phyloP scores from a whole-genome alignment of 2,329 filamentous ascomycete species.

The Fusarium sp. region DNA sequence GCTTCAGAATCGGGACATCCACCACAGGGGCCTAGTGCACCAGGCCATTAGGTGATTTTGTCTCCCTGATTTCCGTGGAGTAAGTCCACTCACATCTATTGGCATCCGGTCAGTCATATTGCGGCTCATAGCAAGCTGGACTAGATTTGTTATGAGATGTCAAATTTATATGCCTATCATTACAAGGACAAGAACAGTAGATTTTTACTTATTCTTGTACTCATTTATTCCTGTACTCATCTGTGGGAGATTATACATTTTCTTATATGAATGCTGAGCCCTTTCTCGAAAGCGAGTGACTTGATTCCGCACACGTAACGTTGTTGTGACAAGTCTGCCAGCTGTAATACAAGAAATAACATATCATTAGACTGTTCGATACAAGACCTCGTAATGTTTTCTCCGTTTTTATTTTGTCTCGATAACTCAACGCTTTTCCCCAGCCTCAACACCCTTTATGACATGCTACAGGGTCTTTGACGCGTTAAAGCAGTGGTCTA shows the following conservation, averaged over 20 bases:
- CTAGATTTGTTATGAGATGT: background rate
- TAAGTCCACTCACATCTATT: background rate
- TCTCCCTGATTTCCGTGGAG: background rate
- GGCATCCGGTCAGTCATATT: background rate
- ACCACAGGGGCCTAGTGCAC: conserved; percentile 19
- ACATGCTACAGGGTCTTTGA: background rate
- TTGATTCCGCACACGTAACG: background rate
- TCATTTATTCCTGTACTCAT: background rate
- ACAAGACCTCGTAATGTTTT: background rate
- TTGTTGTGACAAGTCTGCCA: background rate
- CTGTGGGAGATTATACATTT: background rate
- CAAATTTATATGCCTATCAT: background rate
- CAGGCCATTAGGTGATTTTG: background rate
- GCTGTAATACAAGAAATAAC: background rate
- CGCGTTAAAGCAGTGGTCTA: background rate
- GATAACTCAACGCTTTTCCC: background rate
- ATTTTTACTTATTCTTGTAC: no score
- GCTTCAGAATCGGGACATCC: conserved; percentile 20
- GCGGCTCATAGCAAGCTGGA: background rate
- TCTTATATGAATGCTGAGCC: background rate
- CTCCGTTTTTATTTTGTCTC: background rate
- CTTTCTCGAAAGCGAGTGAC: background rate
- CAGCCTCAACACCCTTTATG: background rate
- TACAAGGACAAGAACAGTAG: background rate
- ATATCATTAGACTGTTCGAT: background rate